Evolutionary conservation across 441 rosid species (phyloP).

Genomic region (Erodium moschatum): DNA sequence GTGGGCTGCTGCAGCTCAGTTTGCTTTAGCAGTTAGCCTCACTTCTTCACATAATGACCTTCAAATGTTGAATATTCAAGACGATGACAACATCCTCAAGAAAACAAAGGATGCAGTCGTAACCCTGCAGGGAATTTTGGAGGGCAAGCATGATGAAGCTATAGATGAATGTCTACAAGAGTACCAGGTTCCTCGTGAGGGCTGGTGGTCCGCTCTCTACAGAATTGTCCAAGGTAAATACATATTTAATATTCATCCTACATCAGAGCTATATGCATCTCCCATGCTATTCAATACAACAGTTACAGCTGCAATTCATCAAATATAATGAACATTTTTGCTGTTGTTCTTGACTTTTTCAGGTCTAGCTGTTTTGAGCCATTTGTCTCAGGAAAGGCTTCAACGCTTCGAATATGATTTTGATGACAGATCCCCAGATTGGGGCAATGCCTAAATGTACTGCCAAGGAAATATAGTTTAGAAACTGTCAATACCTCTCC

Average conservation of each 20-base stretch:
- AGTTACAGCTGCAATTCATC: not conserved
- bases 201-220: conserved; percentile 95
- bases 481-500: not conserved
- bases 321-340: not conserved
- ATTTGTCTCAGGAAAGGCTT: conserved; percentile 49
- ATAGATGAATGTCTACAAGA: conserved; percentile 60
- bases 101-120: conserved; percentile 80
- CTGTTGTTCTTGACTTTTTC: conserved; percentile 8
- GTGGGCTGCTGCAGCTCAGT: conserved; percentile 93
- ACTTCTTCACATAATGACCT: conserved; percentile 86
- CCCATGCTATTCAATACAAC: not conserved
- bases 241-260: conserved; percentile 15
- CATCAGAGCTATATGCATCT: conserved; percentile 24
- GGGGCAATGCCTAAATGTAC: conserved; percentile 26
- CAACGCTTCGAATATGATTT: conserved; percentile 38
- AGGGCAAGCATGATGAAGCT: conserved; percentile 70
- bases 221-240: conserved; percentile 84
- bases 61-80: conserved; percentile 54
- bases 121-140: conserved; percentile 72
- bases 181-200: conserved; percentile 50
- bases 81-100: conserved; percentile 54
- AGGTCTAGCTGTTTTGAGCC: conserved; percentile 85
- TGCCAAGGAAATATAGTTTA: not conserved
- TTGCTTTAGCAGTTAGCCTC: conserved; percentile 77
- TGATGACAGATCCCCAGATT: conserved; percentile 55